Conservation (phyloP, 495 filamentous ascomycete genomes). For the Letharia lupina region DNA sequence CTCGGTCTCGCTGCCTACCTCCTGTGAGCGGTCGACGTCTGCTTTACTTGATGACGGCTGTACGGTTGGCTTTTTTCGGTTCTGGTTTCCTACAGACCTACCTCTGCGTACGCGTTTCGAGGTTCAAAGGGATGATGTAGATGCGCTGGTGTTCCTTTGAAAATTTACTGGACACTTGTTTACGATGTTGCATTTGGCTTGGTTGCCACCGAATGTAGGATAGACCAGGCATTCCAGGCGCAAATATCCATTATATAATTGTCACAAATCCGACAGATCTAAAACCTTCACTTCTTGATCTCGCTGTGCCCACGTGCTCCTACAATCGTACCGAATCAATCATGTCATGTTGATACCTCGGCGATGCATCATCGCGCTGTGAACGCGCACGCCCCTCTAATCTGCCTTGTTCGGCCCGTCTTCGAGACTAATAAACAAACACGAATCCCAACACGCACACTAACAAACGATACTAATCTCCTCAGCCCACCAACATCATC, state of each 20-base stretch:
- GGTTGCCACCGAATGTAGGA: not conserved
- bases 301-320: not conserved
- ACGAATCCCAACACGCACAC: too few relatives aligned
- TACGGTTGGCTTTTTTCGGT: not conserved
- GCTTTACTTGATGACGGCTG: not conserved
- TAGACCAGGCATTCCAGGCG: constrained; percentile 1
- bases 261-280: not conserved
- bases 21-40: constrained; percentile 26
- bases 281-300: not conserved
- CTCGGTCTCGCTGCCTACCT: constrained; percentile 35
- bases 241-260: not conserved
- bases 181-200: not conserved
- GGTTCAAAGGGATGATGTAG: constrained; percentile 3
- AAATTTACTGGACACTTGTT: not conserved
- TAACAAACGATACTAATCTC: too few relatives aligned
- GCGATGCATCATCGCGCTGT: too few relatives aligned
- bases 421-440: too few relatives aligned
- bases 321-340: too few relatives aligned
- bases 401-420: too few relatives aligned
- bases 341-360: too few relatives aligned
- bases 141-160: not conserved
- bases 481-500: too few relatives aligned
- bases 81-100: not conserved
- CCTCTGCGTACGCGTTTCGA: not conserved
- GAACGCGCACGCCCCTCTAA: too few relatives aligned